Evolutionary conservation across 2,329 filamentous ascomycete genomes (phyloP), one percentile per base, ranked within the genome.

Genomic region (Fusarium pseudograminearum): DNA sequence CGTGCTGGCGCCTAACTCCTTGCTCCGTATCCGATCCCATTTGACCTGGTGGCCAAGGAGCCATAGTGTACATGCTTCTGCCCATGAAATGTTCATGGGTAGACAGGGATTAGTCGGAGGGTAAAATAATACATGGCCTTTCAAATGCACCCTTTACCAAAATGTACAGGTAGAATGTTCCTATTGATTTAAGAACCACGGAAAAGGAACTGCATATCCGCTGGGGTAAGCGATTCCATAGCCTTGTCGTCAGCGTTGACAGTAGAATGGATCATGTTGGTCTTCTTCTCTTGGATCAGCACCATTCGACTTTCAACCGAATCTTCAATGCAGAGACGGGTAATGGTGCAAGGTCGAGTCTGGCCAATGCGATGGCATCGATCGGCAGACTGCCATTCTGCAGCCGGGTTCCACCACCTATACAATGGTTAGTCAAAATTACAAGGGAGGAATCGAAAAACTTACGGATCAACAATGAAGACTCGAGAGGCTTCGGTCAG

Each of bases 341-440:
- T 98, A 74, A 99, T 97, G 36, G 93, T 93, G 78, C 96, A 98
- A 30, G 95, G 95, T 10, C 96, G 91, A 47, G 90, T 93, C 83
- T 99, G 96, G 33, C 96, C 96, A 73, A 98, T 99, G 58, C 96
- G 94, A 81, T 98, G 96, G 76, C 92, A 94, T 70, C 93, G 88
- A 78, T 99, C 96, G 4, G 96, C 96, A 66, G 92, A 96, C 81
- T 99, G 96, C 96, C 96, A 99, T 82, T 99, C 96, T 0, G 95
- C 95, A n/a, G 94, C 94, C n/a, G 96, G 96, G 73, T 98, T 98
- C 96, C 96, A 99, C 96, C 96, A 98, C 73, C 92, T 94, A 71
- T n/a, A 36, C 66, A 33, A 62, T 28, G 7, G 54, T 82, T 64
- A 79, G 66, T 24, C n/a, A 45, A 69, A 69, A 42, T 65, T 50